Percentiles rank a stretch among this genome's conserved stretches.
Conservation (phyloP, 345 rosid genomes). For the Citrus australasica region DNA sequence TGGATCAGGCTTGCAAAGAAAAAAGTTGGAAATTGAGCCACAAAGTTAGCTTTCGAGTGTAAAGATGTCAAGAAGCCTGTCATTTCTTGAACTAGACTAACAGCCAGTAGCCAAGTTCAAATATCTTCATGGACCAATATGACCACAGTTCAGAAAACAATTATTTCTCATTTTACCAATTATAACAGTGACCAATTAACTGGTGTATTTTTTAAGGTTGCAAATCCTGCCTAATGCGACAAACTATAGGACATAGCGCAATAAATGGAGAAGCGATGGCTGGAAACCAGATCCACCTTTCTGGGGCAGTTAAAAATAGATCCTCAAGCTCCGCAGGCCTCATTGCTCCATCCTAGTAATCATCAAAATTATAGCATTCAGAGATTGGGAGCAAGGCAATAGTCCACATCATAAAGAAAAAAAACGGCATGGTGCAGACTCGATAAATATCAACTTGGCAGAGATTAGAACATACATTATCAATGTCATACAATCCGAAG, state of each 20-base stretch:
- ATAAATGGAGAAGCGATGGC: background rate
- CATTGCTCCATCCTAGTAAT: conserved; percentile 66
- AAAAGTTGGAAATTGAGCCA: background rate
- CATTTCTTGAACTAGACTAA: background rate
- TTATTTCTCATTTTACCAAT: background rate
- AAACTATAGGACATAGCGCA: conserved; percentile 6
- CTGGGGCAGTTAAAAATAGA: conserved; percentile 79
- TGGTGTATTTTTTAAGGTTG: no score
- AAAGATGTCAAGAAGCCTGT: background rate
- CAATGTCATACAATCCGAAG: conserved; percentile 61
- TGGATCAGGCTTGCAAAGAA: background rate
- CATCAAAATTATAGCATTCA: conserved; percentile 23
- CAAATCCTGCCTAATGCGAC: background rate
- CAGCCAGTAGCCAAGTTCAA: background rate
- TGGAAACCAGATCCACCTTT: conserved; percentile 40
- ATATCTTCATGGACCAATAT: background rate
- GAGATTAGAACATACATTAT: conserved; percentile 49
- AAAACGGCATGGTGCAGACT: background rate
- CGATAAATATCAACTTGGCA: background rate
- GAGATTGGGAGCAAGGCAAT: background rate
- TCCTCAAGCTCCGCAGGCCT: conserved; percentile 58
- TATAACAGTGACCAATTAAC: background rate
- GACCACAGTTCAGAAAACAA: background rate
- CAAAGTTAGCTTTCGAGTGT: background rate
- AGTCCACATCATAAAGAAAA: background rate